phyloP scores from a whole-genome alignment of 371 early-diverging fungal genomes.

The Mortierella sp. region DNA sequence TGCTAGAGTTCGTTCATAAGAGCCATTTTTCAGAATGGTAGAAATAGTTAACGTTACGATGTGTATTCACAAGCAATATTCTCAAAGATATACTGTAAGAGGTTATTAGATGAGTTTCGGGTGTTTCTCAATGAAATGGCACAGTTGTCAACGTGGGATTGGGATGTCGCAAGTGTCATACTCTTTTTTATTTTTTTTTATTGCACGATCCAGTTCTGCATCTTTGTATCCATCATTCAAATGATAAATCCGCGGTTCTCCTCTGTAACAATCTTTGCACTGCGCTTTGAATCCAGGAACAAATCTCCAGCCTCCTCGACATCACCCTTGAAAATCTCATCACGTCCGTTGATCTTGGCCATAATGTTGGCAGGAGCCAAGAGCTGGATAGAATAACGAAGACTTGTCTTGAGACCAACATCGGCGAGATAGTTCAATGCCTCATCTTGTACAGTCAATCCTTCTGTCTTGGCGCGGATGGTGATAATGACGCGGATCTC shows the following conservation, averaged over 20 bases:
- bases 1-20: too few species aligned
- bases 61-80: too few species aligned
- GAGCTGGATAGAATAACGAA: constrained; percentile 98
- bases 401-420: constrained; percentile 85
- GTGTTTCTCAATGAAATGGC: too few species aligned
- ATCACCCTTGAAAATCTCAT: constrained; percentile 83
- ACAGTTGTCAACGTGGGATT: too few species aligned
- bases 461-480: constrained; percentile 94
- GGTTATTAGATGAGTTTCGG: too few species aligned
- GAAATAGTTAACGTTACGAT: too few species aligned
- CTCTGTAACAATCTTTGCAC: constrained; percentile 74
- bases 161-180: not conserved
- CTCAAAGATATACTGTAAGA: not conserved
- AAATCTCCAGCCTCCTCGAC: constrained; percentile 86
- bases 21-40: too few species aligned
- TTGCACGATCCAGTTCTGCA: not conserved
- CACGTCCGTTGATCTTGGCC: constrained; percentile 87
- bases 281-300: constrained; percentile 94
- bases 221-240: constrained; percentile 4
- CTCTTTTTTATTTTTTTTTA: constrained; percentile 1
- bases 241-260: constrained; percentile 55
- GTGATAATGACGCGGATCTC: constrained; percentile 93
- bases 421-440: constrained; percentile 85
- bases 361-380: constrained; percentile 93
- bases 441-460: constrained; percentile 79